phyloP scores from a whole-genome alignment of 129 eudicot species.

The Logfia minima region DNA sequence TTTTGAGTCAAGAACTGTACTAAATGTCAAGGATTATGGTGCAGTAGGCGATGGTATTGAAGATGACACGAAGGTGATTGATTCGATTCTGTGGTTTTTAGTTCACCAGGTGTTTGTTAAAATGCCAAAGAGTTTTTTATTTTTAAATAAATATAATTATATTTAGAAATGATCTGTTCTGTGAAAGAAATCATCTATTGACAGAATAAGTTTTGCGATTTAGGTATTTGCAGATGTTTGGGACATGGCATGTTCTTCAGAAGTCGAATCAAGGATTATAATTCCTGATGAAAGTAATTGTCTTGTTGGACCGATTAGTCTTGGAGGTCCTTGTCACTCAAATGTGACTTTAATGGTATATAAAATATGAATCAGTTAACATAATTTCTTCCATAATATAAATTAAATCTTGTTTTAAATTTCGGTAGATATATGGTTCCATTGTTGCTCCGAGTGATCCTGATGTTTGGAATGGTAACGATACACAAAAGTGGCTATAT shows the following conservation, averaged over 20 bases:
- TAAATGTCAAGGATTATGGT: slow-evolving; percentile 63
- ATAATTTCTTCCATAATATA: not conserved
- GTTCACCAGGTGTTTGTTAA: slow-evolving; percentile 24
- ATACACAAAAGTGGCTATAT: slow-evolving; percentile 81
- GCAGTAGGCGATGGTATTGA: slow-evolving; percentile 72
- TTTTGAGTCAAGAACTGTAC: slow-evolving; percentile 33
- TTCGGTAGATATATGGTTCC: slow-evolving; percentile 58
- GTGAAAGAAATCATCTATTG: not conserved
- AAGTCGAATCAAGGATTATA: slow-evolving; percentile 47
- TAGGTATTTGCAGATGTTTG: slow-evolving; percentile 72
- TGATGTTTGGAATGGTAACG: slow-evolving; percentile 58
- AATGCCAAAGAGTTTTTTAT: slow-evolving; percentile 13
- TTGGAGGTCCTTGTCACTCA: slow-evolving; percentile 69
- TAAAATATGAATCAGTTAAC: not conserved
- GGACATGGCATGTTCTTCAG: slow-evolving; percentile 66
- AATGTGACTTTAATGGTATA: slow-evolving; percentile 62
- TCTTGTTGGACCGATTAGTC: slow-evolving; percentile 57
- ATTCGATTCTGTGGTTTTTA: not conserved
- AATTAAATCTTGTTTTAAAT: not conserved
- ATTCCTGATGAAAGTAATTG: slow-evolving; percentile 46
- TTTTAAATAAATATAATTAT: not conserved
- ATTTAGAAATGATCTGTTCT: not conserved
- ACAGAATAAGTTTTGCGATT: slow-evolving; percentile 2
- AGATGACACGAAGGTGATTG: slow-evolving; percentile 73
- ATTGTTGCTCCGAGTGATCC: slow-evolving; percentile 81